Percentiles rank a stretch among this genome's conserved stretches.
phyloP scores from a whole-genome alignment of 192 early-diverging fungal species.

The Radiomyces spectabilis region DNA sequence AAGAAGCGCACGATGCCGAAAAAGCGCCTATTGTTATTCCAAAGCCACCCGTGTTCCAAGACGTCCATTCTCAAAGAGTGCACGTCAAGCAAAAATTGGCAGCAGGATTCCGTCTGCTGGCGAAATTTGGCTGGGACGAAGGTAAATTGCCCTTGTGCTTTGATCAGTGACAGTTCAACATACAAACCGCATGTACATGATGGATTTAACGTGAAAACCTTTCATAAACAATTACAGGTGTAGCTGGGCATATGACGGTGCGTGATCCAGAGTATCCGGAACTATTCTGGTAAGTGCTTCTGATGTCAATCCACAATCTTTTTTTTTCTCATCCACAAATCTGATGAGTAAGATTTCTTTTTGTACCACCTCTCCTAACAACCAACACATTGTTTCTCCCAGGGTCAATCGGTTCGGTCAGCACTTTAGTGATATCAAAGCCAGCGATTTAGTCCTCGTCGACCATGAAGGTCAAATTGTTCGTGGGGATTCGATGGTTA shows the following conservation, averaged over 20 bases:
- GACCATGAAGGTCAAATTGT: slow-evolving; percentile 46
- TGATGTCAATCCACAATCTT: too few relatives aligned
- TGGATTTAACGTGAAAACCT: too few relatives aligned
- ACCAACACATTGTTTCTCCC: too few relatives aligned
- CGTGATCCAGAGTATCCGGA: slow-evolving; percentile 52
- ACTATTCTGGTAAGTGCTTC: slow-evolving; percentile 41
- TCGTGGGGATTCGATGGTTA: slow-evolving; percentile 37
- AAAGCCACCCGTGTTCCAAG: slow-evolving; percentile 32
- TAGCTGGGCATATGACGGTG: slow-evolving; percentile 54
- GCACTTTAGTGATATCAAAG: slow-evolving; percentile 45
- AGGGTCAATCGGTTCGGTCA: slow-evolving; percentile 48
- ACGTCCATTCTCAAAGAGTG: slow-evolving; percentile 39
- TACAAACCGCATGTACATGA: too few relatives aligned
- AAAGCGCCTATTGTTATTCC: slow-evolving; percentile 37
- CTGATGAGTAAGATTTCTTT: too few relatives aligned
- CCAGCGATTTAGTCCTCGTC: slow-evolving; percentile 48
- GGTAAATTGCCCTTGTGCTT: too few relatives aligned
- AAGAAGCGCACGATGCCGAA: slow-evolving; percentile 33
- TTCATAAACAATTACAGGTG: slow-evolving; percentile 27
- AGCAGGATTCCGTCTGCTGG: slow-evolving; percentile 48
- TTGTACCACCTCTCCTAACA: too few relatives aligned
- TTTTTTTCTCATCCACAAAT: too few relatives aligned
- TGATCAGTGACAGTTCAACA: too few relatives aligned
- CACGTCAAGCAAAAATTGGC: slow-evolving; percentile 53
- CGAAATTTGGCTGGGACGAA: slow-evolving; percentile 51